Evolutionary conservation across 139 green algal genomes (phyloP).

Genomic region (Zygnema cylindricum): DNA sequence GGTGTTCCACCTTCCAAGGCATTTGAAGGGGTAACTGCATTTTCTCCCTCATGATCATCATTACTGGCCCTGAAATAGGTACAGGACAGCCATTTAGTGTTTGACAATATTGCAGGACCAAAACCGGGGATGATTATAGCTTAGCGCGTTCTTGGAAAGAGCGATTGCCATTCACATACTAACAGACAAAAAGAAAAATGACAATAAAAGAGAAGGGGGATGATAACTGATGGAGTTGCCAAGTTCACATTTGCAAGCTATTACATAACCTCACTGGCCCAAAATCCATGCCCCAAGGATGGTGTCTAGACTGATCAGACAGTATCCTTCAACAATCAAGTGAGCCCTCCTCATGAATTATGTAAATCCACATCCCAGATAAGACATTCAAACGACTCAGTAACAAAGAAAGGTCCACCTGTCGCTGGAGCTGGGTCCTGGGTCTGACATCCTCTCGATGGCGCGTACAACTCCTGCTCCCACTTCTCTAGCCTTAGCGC

Average conservation of each 20-base stretch:
- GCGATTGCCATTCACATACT: too few relatives aligned
- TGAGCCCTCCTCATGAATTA: background rate
- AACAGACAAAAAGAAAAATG: too few relatives aligned
- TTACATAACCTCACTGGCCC: background rate
- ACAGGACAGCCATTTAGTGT: too few relatives aligned
- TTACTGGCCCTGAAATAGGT: too few relatives aligned
- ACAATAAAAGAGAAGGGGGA: too few relatives aligned
- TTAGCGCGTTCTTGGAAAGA: too few relatives aligned
- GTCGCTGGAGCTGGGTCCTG: background rate
- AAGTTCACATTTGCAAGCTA: background rate
- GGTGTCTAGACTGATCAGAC: background rate
- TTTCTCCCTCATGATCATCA: background rate
- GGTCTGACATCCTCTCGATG: conserved; percentile 25
- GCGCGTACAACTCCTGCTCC: conserved; percentile 13
- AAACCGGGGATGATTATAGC: too few relatives aligned
- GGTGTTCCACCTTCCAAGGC: too few relatives aligned
- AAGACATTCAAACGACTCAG: background rate
- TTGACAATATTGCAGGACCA: too few relatives aligned
- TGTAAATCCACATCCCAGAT: background rate
- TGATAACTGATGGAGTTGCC: background rate
- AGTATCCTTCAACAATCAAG: background rate
- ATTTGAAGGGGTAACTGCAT: background rate
- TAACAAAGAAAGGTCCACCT: background rate
- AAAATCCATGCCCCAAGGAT: background rate
- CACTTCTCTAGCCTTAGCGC: conserved; percentile 23